Base-by-base conservation (phyloP, 768 basidiomycete genomes). In the Sistotremastrum niveocremeum region DNA sequence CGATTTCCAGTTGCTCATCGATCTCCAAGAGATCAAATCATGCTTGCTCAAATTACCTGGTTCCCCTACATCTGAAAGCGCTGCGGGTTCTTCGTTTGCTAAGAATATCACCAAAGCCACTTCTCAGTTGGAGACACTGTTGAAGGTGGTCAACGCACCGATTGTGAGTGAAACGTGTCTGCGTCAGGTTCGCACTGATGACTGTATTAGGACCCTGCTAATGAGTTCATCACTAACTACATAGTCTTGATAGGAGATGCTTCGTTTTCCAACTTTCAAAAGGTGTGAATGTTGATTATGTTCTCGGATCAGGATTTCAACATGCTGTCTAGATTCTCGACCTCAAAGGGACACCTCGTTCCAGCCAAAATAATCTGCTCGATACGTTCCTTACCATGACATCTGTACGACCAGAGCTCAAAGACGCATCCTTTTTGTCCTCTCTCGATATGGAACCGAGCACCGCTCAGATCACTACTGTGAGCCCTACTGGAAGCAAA, bases 241-340 rank as follows among this genome's bases (percentile, higher is more conserved):
- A 91, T 88, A 6, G 72, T 97, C 29, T 72, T 97, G 47, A 86
- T 99, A 51, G 88, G 88, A 28, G 94, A 97, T 62, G 81, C 84
- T 4, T 93, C 91, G 2, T 93, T 93, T 62, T 84, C 83, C 32
- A 98, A 98, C 63, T 99, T 99, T 69, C 95, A 98, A 68, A 99
- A 99, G 78, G 90, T 84, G 34, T 36, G 63, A 33, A 30, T 20
- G 38, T 9, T 39, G 8, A n/a, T 20, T 20, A 20, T 20, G 20
- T 20, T 20, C 20, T 20, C 20, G 20, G 20, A 20, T 20, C 20
- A 20, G 20, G 20, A 20, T 20, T 20, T 20, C 20, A 20, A 37
- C 33, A 10, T 38, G 20, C 34, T 7, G 35, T 41, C 4, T 49
- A 95, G 91, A 87, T 97, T 45, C 73, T 97, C 11, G 93, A 97